Evolutionary conservation across 2,329 filamentous ascomycete genomes (phyloP).

Genomic region (Trichoderma semiorbis): DNA sequence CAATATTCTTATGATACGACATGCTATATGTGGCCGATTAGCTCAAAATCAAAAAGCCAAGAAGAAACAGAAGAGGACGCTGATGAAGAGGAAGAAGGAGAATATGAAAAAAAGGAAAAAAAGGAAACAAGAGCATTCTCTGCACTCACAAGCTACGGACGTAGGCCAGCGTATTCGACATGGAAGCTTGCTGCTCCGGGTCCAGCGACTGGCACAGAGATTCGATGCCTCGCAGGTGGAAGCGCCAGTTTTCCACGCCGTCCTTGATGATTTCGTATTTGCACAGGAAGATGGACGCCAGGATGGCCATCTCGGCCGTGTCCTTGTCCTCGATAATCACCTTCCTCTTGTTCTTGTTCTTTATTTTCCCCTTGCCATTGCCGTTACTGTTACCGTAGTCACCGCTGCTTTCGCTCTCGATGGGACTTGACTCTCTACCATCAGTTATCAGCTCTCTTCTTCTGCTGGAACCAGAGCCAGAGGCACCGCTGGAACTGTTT

Average conservation of each 20-base stretch:
- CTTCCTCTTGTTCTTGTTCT: background rate
- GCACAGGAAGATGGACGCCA: constrained; percentile 15
- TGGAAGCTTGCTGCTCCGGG: background rate
- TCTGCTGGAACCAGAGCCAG: background rate
- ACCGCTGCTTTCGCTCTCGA: background rate
- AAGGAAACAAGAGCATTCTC: background rate
- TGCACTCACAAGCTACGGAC: constrained; percentile 12
- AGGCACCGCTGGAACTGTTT: background rate
- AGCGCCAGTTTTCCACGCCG: constrained; percentile 6
- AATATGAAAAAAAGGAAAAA: too few species aligned
- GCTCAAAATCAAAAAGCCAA: background rate
- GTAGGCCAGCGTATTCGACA: constrained; percentile 1
- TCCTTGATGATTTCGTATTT: constrained; percentile 17
- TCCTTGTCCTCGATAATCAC: background rate
- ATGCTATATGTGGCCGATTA: background rate
- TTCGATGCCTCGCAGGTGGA: constrained; percentile 9
- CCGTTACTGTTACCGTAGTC: background rate
- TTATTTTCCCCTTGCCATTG: background rate
- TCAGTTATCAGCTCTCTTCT: background rate
- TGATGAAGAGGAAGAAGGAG: background rate
- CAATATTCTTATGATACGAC: constrained; percentile 16
- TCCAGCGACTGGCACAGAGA: constrained; percentile 2
- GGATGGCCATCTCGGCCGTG: constrained; percentile 2
- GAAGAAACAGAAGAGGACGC: too few species aligned
- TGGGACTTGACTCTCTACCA: background rate